Conservation (phyloP, 192 early-diverging fungal species). For the Ramicandelaber brevisporus region DNA sequence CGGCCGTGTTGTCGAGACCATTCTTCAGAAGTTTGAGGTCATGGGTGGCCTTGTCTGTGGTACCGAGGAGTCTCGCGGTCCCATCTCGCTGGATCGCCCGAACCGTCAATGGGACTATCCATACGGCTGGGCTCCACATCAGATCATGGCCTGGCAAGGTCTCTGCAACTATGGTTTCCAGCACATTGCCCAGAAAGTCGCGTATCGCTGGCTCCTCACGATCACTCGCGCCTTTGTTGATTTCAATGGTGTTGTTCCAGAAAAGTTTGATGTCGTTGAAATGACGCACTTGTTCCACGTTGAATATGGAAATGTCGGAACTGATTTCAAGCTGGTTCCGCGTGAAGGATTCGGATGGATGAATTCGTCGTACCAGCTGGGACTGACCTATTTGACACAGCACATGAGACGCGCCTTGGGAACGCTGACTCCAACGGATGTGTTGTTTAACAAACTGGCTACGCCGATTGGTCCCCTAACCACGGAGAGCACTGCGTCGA, state of each 20-base stretch:
- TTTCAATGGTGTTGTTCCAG: constrained; percentile 88
- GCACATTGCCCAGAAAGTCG: constrained; percentile 41
- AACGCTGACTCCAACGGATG: constrained; percentile 36
- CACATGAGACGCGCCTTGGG: constrained; percentile 56
- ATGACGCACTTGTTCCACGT: constrained; percentile 78
- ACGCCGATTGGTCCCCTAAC: too few species aligned
- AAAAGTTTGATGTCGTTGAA: constrained; percentile 88
- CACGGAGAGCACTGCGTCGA: too few species aligned
- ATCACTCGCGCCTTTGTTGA: constrained; percentile 91
- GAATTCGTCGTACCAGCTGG: constrained; percentile 78
- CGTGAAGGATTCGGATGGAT: constrained; percentile 98
- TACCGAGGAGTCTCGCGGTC: constrained; percentile 71
- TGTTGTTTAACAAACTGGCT: constrained; percentile 34
- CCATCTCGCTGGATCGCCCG: constrained; percentile 52
- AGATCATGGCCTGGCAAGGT: constrained; percentile 89
- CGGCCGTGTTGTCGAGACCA: constrained; percentile 30
- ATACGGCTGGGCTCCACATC: constrained; percentile 96
- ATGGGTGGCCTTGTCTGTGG: constrained; percentile 77
- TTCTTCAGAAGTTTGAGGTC: constrained; percentile 66
- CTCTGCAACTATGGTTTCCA: constrained; percentile 58
- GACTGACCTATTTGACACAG: constrained; percentile 41
- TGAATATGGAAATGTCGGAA: constrained; percentile 91
- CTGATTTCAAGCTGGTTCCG: constrained; percentile 78
- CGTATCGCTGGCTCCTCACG: constrained; percentile 90
- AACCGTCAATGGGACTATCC: constrained; percentile 92